Evolutionary conservation across 2,329 filamentous ascomycete species (phyloP).

Genomic region (Phialocephala subalpina): DNA sequence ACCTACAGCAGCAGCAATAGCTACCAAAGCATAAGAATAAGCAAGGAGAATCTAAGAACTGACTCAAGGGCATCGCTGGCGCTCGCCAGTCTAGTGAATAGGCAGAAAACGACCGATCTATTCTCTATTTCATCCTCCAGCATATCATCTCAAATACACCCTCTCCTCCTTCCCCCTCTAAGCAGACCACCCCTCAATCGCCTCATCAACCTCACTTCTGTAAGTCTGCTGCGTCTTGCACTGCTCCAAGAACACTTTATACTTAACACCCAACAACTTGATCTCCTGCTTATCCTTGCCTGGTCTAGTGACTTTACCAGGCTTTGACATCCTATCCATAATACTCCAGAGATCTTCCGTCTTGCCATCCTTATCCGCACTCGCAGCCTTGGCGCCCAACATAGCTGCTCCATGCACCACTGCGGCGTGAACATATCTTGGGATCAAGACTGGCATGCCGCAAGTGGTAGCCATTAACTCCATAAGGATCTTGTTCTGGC

Average conservation of each 20-base stretch:
- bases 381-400: slow-evolving; percentile 97
- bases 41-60: too few relatives aligned
- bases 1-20: too few relatives aligned
- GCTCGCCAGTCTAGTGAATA: too few relatives aligned
- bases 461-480: slow-evolving; percentile 89
- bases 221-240: slow-evolving; percentile 86
- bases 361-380: slow-evolving; percentile 76
- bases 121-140: not conserved
- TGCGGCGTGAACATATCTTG: slow-evolving; percentile 91
- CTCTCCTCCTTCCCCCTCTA: not conserved
- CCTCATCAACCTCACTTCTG: slow-evolving; percentile 78
- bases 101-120: not conserved
- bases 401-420: slow-evolving; percentile 99
- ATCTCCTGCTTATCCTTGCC: slow-evolving; percentile 76
- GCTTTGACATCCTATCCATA: slow-evolving; percentile 98
- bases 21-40: too few relatives aligned
- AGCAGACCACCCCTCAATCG: slow-evolving; percentile 51
- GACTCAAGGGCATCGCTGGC: too few relatives aligned
- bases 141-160: not conserved
- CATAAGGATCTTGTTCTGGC: slow-evolving; percentile 95
- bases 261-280: slow-evolving; percentile 85
- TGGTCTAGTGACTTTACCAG: slow-evolving; percentile 83
- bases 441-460: slow-evolving; percentile 91
- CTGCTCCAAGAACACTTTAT: slow-evolving; percentile 94
- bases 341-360: slow-evolving; percentile 93